phyloP scores from a whole-genome alignment of 495 filamentous ascomycete species.

The Pyrenopolyporus hunteri region DNA sequence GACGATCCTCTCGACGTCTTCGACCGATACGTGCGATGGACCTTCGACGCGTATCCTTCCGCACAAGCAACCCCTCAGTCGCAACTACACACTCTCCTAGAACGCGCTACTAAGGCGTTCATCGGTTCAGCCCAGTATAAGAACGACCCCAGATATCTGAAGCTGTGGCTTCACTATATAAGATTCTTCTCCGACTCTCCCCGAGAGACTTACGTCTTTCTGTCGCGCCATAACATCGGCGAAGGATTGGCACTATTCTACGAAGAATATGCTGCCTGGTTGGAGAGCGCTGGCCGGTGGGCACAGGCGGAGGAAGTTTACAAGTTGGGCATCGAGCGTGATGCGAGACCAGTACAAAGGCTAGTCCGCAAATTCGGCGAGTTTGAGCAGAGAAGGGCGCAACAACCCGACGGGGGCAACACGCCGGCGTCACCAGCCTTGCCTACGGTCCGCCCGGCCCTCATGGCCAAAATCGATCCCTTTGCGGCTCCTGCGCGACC shows the following conservation, averaged over 20 bases:
- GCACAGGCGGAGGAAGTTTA: constrained; percentile 94
- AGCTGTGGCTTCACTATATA: constrained; percentile 93
- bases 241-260: constrained; percentile 93
- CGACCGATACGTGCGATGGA: constrained; percentile 97
- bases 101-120: constrained; percentile 90
- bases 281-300: constrained; percentile 87
- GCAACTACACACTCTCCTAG: constrained; percentile 84
- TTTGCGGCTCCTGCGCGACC: constrained; percentile 61
- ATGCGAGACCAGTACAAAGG: constrained; percentile 82
- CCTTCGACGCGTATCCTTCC: constrained; percentile 90
- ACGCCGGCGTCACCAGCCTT: constrained; percentile 86
- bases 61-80: constrained; percentile 91
- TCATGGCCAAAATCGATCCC: constrained; percentile 85
- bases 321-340: constrained; percentile 81
- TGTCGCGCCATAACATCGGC: constrained; percentile 86
- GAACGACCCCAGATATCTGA: constrained; percentile 92
- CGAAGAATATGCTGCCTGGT: constrained; percentile 93
- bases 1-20: constrained; percentile 96
- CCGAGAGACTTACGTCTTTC: constrained; percentile 88
- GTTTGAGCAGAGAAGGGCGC: constrained; percentile 78
- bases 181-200: constrained; percentile 89
- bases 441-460: constrained; percentile 79
- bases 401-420: constrained; percentile 60
- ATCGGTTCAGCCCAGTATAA: constrained; percentile 84
- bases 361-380: constrained; percentile 87